phyloP scores from a whole-genome alignment of 495 filamentous ascomycete genomes.

The Tirmania nivea region DNA sequence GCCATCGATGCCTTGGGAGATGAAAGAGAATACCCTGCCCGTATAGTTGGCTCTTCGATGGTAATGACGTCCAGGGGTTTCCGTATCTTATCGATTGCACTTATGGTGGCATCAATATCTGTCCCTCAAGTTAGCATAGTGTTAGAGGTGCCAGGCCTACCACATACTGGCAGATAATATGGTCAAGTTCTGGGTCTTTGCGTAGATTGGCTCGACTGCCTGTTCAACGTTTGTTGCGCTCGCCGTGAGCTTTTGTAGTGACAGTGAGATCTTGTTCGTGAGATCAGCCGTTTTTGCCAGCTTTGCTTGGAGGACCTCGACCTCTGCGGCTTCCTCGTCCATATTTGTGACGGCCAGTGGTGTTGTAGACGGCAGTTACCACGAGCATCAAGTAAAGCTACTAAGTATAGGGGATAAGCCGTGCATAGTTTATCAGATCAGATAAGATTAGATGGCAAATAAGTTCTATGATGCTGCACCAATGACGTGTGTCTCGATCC shows the following conservation, averaged over 20 bases:
- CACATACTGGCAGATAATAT: constrained; percentile 49
- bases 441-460: too few relatives aligned
- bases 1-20: not conserved
- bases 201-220: constrained; percentile 78
- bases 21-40: constrained; percentile 37
- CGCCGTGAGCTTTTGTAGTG: constrained; percentile 59
- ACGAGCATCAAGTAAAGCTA: not conserved
- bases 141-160: constrained; percentile 1
- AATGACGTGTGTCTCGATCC: too few relatives aligned
- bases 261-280: constrained; percentile 84
- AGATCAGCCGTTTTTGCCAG: constrained; percentile 45
- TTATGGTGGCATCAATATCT: constrained; percentile 70
- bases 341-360: constrained; percentile 1
- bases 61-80: constrained; percentile 74
- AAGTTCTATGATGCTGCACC: too few relatives aligned
- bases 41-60: constrained; percentile 76
- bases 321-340: constrained; percentile 42
- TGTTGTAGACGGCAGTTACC: not conserved
- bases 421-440: too few relatives aligned
- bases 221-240: constrained; percentile 77
- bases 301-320: constrained; percentile 42
- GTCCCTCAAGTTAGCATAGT: constrained; percentile 7
- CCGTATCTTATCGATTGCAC: constrained; percentile 68
- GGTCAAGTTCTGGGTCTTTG: constrained; percentile 76
- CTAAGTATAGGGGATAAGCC: too few relatives aligned